phyloP scores from a whole-genome alignment of 352 stramenopile species.

The Pythium pyrilobum region DNA sequence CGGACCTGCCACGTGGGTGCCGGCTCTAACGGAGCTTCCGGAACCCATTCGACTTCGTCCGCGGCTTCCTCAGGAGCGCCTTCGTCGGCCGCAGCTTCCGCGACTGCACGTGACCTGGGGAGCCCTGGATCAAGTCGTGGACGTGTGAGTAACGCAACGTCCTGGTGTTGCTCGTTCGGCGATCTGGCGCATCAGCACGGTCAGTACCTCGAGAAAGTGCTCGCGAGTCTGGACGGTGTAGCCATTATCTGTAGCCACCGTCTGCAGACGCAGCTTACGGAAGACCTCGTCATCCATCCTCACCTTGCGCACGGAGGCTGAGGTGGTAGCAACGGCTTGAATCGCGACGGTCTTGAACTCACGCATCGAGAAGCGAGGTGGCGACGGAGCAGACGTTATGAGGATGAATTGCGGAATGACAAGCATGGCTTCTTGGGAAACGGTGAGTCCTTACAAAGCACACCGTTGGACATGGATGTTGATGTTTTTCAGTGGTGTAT shows the following conservation, averaged over 20 bases:
- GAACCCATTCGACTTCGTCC: too few species aligned
- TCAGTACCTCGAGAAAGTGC: not conserved
- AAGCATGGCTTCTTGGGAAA: too few species aligned
- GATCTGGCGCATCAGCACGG: not conserved
- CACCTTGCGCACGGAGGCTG: not conserved
- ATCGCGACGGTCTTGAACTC: constrained; percentile 1
- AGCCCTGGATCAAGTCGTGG: not conserved
- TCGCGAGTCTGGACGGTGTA: not conserved
- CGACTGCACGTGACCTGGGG: too few species aligned
- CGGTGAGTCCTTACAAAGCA: too few species aligned
- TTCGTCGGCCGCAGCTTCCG: too few species aligned
- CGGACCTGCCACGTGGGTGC: too few species aligned
- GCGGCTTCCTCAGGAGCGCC: too few species aligned
- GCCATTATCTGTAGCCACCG: not conserved
- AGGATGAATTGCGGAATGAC: too few species aligned
- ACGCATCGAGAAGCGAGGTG: not conserved
- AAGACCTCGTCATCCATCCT: constrained; percentile 1
- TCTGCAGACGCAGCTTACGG: not conserved
- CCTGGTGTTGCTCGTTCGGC: not conserved
- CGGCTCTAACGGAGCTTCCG: too few species aligned
- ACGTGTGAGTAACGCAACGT: not conserved
- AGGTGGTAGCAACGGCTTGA: not conserved
- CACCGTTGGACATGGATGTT: too few species aligned
- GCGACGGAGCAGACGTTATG: too few species aligned
- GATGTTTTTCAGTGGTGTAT: not conserved